Conservation (phyloP, 148 eudicot genomes). For the Pharnaceum exiguum region DNA sequence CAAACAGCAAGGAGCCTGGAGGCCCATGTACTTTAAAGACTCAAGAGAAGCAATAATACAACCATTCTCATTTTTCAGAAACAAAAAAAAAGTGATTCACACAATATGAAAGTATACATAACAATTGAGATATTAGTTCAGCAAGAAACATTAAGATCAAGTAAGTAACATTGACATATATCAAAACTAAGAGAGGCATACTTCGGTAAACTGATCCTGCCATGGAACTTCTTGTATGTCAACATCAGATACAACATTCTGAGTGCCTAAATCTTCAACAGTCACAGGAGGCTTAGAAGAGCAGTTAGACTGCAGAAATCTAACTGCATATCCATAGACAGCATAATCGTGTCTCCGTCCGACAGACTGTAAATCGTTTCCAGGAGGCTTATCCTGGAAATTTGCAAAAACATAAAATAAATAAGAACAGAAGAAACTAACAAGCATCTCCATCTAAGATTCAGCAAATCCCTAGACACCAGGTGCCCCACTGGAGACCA, state of each 20-base stretch:
- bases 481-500: not conserved
- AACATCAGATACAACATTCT: conserved; percentile 35
- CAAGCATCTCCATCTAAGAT: not conserved
- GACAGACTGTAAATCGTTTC: conserved; percentile 32
- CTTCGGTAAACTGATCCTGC: conserved; percentile 65
- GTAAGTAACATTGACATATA: too few species aligned
- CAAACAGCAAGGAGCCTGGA: not conserved
- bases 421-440: not conserved
- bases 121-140: too few species aligned
- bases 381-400: conserved; percentile 39
- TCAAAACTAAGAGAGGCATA: conserved; percentile 31
- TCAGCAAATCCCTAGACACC: not conserved
- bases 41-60: not conserved
- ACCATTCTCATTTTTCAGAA: too few species aligned
- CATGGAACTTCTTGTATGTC: conserved; percentile 38
- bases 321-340: conserved; percentile 61
- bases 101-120: too few species aligned
- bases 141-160: too few species aligned
- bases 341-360: conserved; percentile 27
- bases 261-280: conserved; percentile 42
- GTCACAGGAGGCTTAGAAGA: conserved; percentile 18
- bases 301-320: conserved; percentile 56
- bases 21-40: not conserved
- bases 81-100: too few species aligned
- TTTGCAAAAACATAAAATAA: not conserved